Evolutionary conservation across 805 yeast genomes (phyloP).

Genomic region (Ogataea corticis): DNA sequence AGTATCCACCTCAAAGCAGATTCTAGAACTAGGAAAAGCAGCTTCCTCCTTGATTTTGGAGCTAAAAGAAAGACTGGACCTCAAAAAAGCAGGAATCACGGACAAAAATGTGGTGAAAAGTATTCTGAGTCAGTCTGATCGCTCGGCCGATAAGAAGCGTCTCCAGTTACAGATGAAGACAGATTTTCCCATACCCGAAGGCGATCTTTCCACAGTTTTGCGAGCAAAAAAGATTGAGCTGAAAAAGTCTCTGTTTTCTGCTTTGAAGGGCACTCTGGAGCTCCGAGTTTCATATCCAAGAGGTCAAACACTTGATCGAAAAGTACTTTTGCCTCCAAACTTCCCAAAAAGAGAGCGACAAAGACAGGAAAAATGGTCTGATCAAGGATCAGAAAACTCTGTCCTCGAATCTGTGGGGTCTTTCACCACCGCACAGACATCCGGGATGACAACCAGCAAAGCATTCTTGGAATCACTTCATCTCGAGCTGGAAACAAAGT

Average conservation of each 20-base stretch:
- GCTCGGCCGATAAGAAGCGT: neutral
- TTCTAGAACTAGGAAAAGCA: slow-evolving; percentile 11
- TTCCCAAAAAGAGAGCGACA: too few species aligned
- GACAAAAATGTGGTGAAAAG: slow-evolving; percentile 6
- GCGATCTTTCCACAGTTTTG: too few species aligned
- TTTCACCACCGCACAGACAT: slow-evolving; percentile 6
- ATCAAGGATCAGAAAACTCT: neutral
- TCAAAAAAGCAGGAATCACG: slow-evolving; percentile 14
- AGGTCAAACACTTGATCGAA: too few species aligned
- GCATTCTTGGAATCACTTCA: neutral
- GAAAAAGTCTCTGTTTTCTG: slow-evolving; percentile 2
- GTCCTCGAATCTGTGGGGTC: slow-evolving; percentile 6
- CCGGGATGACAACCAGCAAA: neutral
- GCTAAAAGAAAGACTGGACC: slow-evolving; percentile 6
- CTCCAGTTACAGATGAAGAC: neutral
- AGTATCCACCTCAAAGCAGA: slow-evolving; percentile 13
- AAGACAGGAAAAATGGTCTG: too few species aligned
- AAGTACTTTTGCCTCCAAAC: too few species aligned
- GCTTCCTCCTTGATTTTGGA: slow-evolving; percentile 4
- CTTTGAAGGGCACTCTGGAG: neutral
- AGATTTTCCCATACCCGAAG: too few species aligned
- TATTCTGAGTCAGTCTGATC: neutral
- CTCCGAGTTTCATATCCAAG: neutral
- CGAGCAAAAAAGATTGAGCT: neutral
- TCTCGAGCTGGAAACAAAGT: slow-evolving; percentile 6